These are phyloP conservation scores for Phylloboletellus chloephorus DNA, from an alignment of 1,284 basidiomycete species.

Conservation along the genomic window DNA sequence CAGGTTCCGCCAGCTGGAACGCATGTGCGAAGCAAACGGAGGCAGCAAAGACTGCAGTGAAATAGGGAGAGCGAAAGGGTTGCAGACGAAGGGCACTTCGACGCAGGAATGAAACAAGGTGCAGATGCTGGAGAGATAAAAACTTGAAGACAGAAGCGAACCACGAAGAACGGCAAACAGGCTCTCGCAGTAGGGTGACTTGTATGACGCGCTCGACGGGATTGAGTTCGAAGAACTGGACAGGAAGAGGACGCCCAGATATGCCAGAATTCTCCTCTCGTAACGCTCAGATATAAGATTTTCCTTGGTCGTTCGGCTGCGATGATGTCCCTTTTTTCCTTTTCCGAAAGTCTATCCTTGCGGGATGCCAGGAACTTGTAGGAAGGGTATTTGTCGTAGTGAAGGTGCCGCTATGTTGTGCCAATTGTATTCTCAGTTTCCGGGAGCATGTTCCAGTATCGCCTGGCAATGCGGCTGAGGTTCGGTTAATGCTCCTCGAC, in stretches of 20 bases:
- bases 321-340: slow-evolving; percentile 7
- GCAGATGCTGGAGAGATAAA: slow-evolving; percentile 4
- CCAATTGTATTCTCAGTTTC: slow-evolving; percentile 43
- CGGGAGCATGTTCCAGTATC: slow-evolving; percentile 47
- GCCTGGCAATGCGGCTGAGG: slow-evolving; percentile 50
- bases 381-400: slow-evolving; percentile 38
- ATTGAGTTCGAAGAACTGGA: slow-evolving; percentile 5
- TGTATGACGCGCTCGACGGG: neutral
- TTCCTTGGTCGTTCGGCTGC: neutral
- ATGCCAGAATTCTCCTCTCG: neutral
- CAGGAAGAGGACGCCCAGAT: slow-evolving; percentile 2
- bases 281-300: neutral
- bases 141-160: slow-evolving; percentile 1
- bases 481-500: slow-evolving; percentile 53
- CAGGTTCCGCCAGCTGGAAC: neutral
- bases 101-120: no score
- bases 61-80: slow-evolving; percentile 12
- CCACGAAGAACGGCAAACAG: slow-evolving; percentile 13
- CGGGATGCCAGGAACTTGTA: slow-evolving; percentile 45
- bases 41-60: slow-evolving; percentile 7
- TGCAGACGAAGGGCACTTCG: slow-evolving; percentile 2
- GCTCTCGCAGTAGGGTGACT: slow-evolving; percentile 9
- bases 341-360: slow-evolving; percentile 19
- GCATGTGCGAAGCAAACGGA: slow-evolving; percentile 4
- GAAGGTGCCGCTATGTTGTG: slow-evolving; percentile 38